Evolutionary conservation across 1,284 basidiomycete genomes (phyloP).

Genomic region (Cryptococcus hybrid): DNA sequence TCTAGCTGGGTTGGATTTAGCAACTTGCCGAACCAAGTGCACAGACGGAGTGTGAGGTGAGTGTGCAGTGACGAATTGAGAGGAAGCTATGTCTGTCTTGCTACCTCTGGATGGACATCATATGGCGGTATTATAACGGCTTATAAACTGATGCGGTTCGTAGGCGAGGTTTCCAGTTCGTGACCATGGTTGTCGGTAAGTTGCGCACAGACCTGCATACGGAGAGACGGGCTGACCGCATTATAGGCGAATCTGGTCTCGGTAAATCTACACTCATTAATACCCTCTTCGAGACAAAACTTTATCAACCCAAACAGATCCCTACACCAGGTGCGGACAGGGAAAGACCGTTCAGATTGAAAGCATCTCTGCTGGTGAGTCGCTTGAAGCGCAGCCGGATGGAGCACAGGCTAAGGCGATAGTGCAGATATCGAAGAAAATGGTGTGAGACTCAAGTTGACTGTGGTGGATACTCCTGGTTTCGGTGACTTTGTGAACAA

Average conservation of each 20-base stretch:
- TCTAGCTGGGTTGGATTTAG: constrained; percentile 65
- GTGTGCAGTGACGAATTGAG: constrained; percentile 17
- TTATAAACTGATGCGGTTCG: not conserved
- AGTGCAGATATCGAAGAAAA: constrained; percentile 91
- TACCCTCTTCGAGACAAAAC: constrained; percentile 91
- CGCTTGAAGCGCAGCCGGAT: not conserved
- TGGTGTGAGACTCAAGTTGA: constrained; percentile 87
- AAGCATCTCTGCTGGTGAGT: constrained; percentile 88
- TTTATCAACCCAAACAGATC: constrained; percentile 83
- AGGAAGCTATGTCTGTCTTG: not conserved
- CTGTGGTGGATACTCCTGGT: constrained; percentile 87
- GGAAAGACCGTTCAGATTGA: constrained; percentile 93
- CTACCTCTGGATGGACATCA: no score
- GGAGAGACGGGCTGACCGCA: constrained; percentile 8
- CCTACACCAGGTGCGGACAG: constrained; percentile 79
- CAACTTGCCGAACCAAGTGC: constrained; percentile 95
- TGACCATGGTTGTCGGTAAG: constrained; percentile 92
- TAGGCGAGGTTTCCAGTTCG: constrained; percentile 91
- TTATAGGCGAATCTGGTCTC: constrained; percentile 87
- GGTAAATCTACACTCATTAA: constrained; percentile 98
- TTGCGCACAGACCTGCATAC: constrained; percentile 23
- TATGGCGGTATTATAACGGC: not conserved
- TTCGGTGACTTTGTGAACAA: constrained; percentile 99
- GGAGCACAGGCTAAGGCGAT: not conserved
- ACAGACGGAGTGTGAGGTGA: constrained; percentile 85